Base-by-base conservation (phyloP, 352 stramenopile species). In the Detonula confervacea region DNA sequence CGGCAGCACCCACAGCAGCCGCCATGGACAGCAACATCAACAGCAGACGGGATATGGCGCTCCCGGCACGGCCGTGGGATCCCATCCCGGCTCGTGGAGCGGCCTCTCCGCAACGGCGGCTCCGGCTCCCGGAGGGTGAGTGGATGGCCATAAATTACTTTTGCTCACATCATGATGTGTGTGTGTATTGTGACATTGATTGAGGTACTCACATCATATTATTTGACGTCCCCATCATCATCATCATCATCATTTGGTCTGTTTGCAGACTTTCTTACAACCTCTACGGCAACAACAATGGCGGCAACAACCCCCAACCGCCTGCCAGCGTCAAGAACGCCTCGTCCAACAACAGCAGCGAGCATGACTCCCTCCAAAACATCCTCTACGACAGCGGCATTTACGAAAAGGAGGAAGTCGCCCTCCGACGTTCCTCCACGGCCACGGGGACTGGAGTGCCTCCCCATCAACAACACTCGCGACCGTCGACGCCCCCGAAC, bases 301-400 rank as follows among this genome's bases (percentile, higher is more conserved):
- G 24, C 24, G 49, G 62, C 51, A 47, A 25, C 65, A 24, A 24
- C 37, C 8, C 16, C 29, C 35, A 60, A 5, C 49, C 60, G 29
- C 30, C 35, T 5, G 73, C 60, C 61, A 25, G 60, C 33, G 30
- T 30, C 14, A 67, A 65, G 14, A 70, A 8, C 25, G 37, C 54
- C 20, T n/a, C n/a, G n/a, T n/a, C n/a, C n/a, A n/a, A n/a, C n/a
- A n/a, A n/a, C n/a, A 64, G 46, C 60, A 44, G 44, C 37, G 27
- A 69, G 0, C 63, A 72, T 51, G 69, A 76, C 46, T 73, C 74
- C 62, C 68, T 83, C 33, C 74, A 83, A 22, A 66, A 83, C 29
- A 68, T 83, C 22, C 74, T 83, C 5, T 73, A 78, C 44, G 74
- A 77, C 35, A 77, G 57, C 20, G 74, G 74, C 42, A 83, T 78